Evolutionary conservation across 2,329 filamentous ascomycete species (phyloP).

Genomic region (Elsinoe arachidis): DNA sequence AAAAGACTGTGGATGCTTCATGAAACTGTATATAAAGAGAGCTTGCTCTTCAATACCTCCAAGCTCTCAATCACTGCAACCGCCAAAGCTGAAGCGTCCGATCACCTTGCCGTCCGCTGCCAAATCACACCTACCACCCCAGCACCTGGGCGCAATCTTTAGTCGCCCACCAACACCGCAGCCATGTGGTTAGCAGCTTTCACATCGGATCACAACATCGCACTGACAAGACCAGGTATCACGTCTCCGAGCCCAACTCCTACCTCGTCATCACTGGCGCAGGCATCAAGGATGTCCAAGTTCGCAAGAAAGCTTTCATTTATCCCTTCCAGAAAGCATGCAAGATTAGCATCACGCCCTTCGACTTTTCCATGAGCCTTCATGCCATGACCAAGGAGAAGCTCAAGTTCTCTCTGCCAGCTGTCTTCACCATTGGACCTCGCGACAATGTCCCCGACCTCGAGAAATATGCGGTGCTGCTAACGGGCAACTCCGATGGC

Average conservation of each 20-base stretch:
- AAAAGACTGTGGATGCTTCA: no score
- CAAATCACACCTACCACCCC: no score
- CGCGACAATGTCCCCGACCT: conserved; percentile 62
- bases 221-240: conserved; percentile 39
- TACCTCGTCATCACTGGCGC: conserved; percentile 83
- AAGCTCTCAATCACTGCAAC: no score
- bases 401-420: conserved; percentile 70
- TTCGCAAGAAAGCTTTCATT: conserved; percentile 69
- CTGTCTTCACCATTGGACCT: conserved; percentile 79
- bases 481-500: conserved; percentile 54
- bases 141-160: no score
- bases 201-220: neutral
- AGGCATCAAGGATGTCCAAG: conserved; percentile 63
- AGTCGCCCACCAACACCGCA: neutral
- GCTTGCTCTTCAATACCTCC: no score
- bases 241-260: conserved; percentile 65
- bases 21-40: no score
- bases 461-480: conserved; percentile 72
- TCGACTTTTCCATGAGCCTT: conserved; percentile 70
- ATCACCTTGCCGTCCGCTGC: no score
- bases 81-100: no score
- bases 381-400: conserved; percentile 89
- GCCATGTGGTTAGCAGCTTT: conserved; percentile 1
- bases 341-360: conserved; percentile 47
- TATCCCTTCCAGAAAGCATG: conserved; percentile 57